Percentiles rank a stretch among this genome's conserved stretches.
Conservation (phyloP, 176 grass and related monocot genomes). For the Bonia amplexicaulis region DNA sequence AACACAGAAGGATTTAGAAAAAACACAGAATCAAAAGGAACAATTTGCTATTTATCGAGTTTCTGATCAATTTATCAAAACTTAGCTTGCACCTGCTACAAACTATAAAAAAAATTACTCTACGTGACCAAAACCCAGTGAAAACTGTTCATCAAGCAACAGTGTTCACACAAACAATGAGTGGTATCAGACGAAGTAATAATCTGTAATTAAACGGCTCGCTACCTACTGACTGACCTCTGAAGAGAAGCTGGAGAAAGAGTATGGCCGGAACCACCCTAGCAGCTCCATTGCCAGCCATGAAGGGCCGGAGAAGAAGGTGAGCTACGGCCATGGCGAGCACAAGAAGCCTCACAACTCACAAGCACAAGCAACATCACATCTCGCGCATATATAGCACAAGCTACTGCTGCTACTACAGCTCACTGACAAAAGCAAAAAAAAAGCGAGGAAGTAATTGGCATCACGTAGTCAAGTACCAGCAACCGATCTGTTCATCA, state of each 20-base stretch:
- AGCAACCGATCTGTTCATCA: background rate
- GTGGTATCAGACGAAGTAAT: background rate
- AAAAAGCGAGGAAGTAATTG: background rate
- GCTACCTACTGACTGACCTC: background rate
- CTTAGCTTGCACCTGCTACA: background rate
- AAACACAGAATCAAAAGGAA: background rate
- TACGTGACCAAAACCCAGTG: background rate
- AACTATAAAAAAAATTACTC: background rate
- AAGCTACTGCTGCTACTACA: no score
- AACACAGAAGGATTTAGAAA: background rate
- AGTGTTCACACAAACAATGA: background rate
- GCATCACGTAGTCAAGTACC: background rate
- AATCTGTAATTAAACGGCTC: background rate
- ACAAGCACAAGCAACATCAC: background rate
- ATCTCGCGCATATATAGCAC: background rate
- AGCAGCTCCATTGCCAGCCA: background rate
- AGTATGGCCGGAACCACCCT: background rate
- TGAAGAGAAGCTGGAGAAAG: background rate
- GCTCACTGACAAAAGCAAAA: background rate
- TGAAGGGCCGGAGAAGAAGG: background rate
- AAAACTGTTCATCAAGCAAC: background rate
- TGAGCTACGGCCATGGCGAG: constrained; percentile 10
- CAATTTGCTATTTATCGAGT: background rate
- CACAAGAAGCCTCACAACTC: background rate
- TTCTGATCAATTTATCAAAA: background rate